Conservation (phyloP, 495 filamentous ascomycete species). For the Pseudotulostoma volvatum region DNA sequence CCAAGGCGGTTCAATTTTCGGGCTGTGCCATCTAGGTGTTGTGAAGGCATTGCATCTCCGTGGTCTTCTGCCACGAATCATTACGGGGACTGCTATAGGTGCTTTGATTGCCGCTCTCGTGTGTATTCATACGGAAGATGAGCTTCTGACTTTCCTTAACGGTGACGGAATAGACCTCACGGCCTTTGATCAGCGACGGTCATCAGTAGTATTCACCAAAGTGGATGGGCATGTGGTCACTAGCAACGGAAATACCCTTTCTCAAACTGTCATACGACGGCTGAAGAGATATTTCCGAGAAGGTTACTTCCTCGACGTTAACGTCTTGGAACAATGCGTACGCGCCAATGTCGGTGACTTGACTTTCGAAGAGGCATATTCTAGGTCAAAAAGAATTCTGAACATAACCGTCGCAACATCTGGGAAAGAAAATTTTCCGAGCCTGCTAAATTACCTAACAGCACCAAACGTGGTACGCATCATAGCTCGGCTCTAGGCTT, state of each 20-base stretch:
- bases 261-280: constrained; percentile 43
- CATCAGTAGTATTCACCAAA: background rate
- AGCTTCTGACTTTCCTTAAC: constrained; percentile 57
- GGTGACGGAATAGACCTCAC: constrained; percentile 71
- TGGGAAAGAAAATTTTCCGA: constrained; percentile 60
- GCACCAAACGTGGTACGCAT: constrained; percentile 77
- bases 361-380: constrained; percentile 89
- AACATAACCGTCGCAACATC: constrained; percentile 81
- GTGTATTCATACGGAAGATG: constrained; percentile 75
- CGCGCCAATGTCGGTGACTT: constrained; percentile 72
- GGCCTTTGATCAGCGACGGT: constrained; percentile 42
- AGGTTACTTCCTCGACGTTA: constrained; percentile 72
- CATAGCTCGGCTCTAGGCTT: too few species aligned
- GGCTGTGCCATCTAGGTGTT: constrained; percentile 78
- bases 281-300: constrained; percentile 48
- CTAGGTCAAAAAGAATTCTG: constrained; percentile 67
- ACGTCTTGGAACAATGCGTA: constrained; percentile 71
- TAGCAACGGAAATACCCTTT: constrained; percentile 22
- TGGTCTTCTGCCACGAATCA: constrained; percentile 77
- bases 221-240: constrained; percentile 5
- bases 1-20: constrained; percentile 86
- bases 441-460: constrained; percentile 81
- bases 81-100: constrained; percentile 80
- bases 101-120: constrained; percentile 85
- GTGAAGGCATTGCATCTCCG: constrained; percentile 74